phyloP scores from a whole-genome alignment of 176 grass and related monocot species.

The Aechmea fasciata region DNA sequence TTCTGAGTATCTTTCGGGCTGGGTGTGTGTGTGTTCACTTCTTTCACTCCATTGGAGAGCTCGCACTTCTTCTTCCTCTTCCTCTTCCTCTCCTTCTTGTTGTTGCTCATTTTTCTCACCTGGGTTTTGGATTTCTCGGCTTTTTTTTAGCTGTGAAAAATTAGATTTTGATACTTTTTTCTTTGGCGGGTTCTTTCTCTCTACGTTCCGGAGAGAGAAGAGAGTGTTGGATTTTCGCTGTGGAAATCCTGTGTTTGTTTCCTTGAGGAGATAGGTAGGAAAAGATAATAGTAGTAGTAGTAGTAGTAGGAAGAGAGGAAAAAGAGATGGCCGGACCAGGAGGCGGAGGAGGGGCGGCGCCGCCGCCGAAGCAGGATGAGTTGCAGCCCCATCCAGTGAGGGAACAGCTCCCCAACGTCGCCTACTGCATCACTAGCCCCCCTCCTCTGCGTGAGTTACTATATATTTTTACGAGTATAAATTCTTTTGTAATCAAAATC shows the following conservation, averaged over 20 bases:
- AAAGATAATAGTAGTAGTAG: background rate
- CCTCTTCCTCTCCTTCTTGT: no score
- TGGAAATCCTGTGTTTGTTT: background rate
- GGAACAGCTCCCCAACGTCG: constrained; percentile 70
- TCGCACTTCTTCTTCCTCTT: no score
- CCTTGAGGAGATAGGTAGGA: background rate
- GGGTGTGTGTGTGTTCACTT: no score
- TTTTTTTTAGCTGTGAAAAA: no score
- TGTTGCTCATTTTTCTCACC: no score
- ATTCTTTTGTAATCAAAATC: no score
- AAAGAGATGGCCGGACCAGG: constrained; percentile 38
- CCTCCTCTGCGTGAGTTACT: constrained; percentile 78
- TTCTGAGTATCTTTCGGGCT: no score
- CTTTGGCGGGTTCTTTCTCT: no score
- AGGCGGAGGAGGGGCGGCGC: constrained; percentile 39
- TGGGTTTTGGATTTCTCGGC: no score
- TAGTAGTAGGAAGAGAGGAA: background rate
- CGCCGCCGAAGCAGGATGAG: constrained; percentile 87
- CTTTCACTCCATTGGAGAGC: no score
- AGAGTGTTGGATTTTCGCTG: background rate
- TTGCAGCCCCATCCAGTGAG: constrained; percentile 72
- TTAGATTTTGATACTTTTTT: no score
- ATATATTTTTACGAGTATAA: no score
- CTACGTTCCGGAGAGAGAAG: background rate
- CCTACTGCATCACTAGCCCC: constrained; percentile 91